Evolutionary conservation across 1,284 basidiomycete genomes (phyloP), one percentile per base, ranked within the genome.

Genomic region (Ceratobasidium papillatum): DNA sequence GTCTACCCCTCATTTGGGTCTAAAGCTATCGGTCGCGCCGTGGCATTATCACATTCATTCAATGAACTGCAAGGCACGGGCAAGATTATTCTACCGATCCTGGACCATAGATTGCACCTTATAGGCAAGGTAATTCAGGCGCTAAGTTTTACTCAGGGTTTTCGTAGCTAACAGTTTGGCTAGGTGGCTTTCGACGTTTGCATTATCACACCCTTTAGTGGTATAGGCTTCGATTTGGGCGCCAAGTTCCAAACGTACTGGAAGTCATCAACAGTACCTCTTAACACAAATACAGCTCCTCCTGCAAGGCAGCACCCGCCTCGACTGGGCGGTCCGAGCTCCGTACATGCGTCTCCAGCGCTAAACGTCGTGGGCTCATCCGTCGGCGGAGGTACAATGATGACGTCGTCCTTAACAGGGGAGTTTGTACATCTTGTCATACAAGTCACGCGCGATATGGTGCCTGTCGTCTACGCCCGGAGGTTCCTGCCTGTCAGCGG

Each of bases 1-100:
- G 86, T 99, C 32, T 98, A 97, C 84, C 98, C 98, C 8, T 98
- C 95, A 76, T 99, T 99, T 82, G 98, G 98, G n/a, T 96, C 95
- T 38, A 97, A 96, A 83, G 94, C 96, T 43, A 95, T 99, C 77
- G 98, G 97, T 34, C 91, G 96, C 77, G 96, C 95, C 19, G 90
- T 96, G 56, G 93, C 95, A 30, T 85, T 96, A 38, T 91, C 96
- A 2, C 89, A 89, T 1, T 86, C 93, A 63, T 94, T 97, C 79
- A 81, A 83, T 54, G 59, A 75, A 52, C 52, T 64, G 25, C 62
- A 74, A 62, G 76, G 77, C 79, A 84, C 78, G 78, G 83, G 79
- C 77, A 76, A 81, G 25, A 91, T 93, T 78, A 88, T 89, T 17
- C 84, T 95, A 7, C 96, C 97, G 0, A 91, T 99, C 68, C 84